phyloP scores from a whole-genome alignment of 2,329 filamentous ascomycete species.

The Diaporthe helianthi region DNA sequence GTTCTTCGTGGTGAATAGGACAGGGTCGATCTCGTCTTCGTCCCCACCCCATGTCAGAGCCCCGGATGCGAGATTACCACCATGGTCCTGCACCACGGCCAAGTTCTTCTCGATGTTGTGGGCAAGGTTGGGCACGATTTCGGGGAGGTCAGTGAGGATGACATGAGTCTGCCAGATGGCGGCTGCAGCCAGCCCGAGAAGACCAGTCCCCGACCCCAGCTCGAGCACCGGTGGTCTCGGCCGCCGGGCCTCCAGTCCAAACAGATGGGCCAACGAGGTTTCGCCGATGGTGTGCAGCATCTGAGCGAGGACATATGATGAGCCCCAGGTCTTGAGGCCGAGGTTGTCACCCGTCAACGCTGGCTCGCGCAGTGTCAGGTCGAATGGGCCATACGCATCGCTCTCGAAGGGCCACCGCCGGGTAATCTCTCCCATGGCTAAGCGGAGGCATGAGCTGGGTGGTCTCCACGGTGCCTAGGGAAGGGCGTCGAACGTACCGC shows the following conservation, averaged over 20 bases:
- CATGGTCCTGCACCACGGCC: constrained; percentile 58
- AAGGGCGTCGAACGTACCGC: constrained; percentile 52
- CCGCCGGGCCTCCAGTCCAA: constrained; percentile 46
- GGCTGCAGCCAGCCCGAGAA: constrained; percentile 88
- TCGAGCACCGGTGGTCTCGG: constrained; percentile 65
- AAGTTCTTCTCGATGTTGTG: constrained; percentile 74
- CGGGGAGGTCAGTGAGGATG: constrained; percentile 80
- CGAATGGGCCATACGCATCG: constrained; percentile 53
- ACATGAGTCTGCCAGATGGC: constrained; percentile 72
- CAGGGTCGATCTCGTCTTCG: constrained; percentile 54
- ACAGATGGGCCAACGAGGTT: constrained; percentile 53
- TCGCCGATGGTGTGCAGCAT: constrained; percentile 63
- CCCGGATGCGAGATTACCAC: constrained; percentile 66
- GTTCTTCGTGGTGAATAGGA: constrained; percentile 52
- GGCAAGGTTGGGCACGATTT: constrained; percentile 83
- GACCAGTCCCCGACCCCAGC: constrained; percentile 86
- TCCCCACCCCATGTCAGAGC: constrained; percentile 76
- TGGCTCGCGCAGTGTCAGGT: constrained; percentile 82
- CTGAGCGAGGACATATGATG: constrained; percentile 83
- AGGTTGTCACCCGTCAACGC: constrained; percentile 86
- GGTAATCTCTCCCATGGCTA: constrained; percentile 64
- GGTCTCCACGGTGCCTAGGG: neutral
- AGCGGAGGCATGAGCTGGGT: constrained; percentile 24
- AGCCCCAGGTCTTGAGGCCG: constrained; percentile 95
- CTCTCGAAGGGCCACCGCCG: constrained; percentile 60